Conservation (phyloP, 768 basidiomycete genomes). For the Naganishia vishniacii region DNA sequence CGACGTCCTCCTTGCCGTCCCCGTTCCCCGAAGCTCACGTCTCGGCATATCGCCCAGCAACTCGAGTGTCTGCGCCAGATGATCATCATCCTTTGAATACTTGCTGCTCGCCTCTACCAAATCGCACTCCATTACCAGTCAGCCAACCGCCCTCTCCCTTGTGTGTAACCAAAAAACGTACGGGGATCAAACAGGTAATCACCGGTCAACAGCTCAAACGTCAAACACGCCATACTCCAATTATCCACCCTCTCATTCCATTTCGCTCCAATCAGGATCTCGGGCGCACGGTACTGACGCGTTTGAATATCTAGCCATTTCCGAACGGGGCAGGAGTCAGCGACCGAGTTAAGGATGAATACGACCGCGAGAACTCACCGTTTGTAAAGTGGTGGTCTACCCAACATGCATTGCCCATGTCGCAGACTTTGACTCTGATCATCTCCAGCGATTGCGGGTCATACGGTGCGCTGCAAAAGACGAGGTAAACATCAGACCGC, state of each 20-base stretch:
- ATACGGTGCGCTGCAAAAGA: conserved; percentile 33
- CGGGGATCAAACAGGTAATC: conserved; percentile 85
- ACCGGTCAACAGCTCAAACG: conserved; percentile 93
- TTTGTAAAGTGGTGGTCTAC: conserved; percentile 92
- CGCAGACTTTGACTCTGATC: conserved; percentile 98
- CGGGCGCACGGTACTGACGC: conserved; percentile 91
- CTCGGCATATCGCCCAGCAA: conserved; percentile 67
- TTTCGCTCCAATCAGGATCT: conserved; percentile 91
- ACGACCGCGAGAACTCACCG: conserved; percentile 50
- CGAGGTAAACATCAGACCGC: too few species aligned
- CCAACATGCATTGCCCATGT: conserved; percentile 92
- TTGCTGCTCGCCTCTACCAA: conserved; percentile 17
- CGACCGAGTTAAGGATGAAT: too few species aligned
- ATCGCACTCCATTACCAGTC: background rate
- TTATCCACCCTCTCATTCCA: conserved; percentile 95
- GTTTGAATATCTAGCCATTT: conserved; percentile 94
- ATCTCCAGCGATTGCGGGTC: conserved; percentile 44
- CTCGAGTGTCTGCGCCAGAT: conserved; percentile 97
- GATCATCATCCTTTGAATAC: conserved; percentile 67
- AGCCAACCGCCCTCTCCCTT: background rate
- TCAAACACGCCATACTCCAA: conserved; percentile 93
- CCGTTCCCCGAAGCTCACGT: conserved; percentile 6
- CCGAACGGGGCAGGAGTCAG: too few species aligned
- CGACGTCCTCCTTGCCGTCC: too few species aligned
- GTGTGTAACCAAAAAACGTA: background rate